These are phyloP conservation scores for Mycena olivaceomarginata DNA, from an alignment of 768 basidiomycete genomes.

Conservation along the genomic window DNA sequence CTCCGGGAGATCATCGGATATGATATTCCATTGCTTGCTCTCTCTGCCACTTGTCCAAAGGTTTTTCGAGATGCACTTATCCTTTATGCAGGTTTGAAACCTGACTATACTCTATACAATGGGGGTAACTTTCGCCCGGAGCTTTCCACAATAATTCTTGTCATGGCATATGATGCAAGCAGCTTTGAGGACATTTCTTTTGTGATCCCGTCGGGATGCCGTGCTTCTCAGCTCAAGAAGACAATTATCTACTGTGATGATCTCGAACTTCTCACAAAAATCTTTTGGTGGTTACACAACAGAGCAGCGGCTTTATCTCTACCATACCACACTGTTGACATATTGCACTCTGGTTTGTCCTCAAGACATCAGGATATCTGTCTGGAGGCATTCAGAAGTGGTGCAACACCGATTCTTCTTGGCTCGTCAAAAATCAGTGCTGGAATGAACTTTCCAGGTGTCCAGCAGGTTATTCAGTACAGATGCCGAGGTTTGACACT, in stretches of 20 bases:
- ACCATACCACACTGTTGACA: slow-evolving; percentile 39
- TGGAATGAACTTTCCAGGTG: slow-evolving; percentile 42
- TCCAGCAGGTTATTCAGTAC: slow-evolving; percentile 42
- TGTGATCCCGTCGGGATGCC: slow-evolving; percentile 36
- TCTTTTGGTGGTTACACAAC: slow-evolving; percentile 47
- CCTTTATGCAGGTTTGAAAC: slow-evolving; percentile 28
- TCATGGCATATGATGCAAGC: slow-evolving; percentile 32
- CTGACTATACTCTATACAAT: slow-evolving; percentile 44
- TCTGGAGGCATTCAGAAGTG: slow-evolving; percentile 41
- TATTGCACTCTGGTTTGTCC: slow-evolving; percentile 48
- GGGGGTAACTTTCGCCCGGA: slow-evolving; percentile 48
- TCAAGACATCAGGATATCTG: slow-evolving; percentile 41
- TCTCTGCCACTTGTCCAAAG: slow-evolving; percentile 45
- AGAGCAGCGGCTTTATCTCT: slow-evolving; percentile 29
- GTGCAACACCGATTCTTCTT: slow-evolving; percentile 19
- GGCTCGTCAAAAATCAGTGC: slow-evolving; percentile 27
- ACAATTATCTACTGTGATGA: slow-evolving; percentile 45
- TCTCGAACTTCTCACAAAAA: slow-evolving; percentile 42
- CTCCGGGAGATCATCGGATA: slow-evolving; percentile 40
- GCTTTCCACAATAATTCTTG: slow-evolving; percentile 45
- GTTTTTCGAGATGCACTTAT: slow-evolving; percentile 39
- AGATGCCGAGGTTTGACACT: slow-evolving; percentile 34
- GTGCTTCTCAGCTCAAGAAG: neutral
- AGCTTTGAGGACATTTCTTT: slow-evolving; percentile 47
- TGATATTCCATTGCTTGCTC: slow-evolving; percentile 37